Conservation (phyloP, 257 asterid species). For the Primulina tabacum region DNA sequence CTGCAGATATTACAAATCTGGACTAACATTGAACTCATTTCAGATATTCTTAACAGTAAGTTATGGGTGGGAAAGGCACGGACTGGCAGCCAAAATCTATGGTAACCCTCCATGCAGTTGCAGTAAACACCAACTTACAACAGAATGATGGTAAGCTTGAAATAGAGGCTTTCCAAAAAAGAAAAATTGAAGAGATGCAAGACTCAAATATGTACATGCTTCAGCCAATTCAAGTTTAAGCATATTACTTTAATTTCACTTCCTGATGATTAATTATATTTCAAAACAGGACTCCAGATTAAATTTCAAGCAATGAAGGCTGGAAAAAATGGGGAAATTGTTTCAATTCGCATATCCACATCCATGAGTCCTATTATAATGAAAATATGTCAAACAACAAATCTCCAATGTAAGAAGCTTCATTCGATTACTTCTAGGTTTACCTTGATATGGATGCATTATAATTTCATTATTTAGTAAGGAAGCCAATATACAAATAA, state of each 20-base stretch:
- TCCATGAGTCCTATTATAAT: too few relatives aligned
- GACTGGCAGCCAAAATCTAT: slow-evolving; percentile 93
- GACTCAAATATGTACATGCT: not conserved
- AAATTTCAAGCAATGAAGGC: slow-evolving; percentile 77
- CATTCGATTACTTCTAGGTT: too few relatives aligned
- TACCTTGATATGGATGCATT: too few relatives aligned
- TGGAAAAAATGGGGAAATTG: slow-evolving; percentile 74
- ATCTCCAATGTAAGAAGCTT: too few relatives aligned
- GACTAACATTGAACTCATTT: slow-evolving; percentile 19
- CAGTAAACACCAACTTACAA: slow-evolving; percentile 84
- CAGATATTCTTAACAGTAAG: slow-evolving; percentile 72
- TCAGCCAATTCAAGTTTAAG: slow-evolving; percentile 11
- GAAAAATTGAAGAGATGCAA: too few relatives aligned
- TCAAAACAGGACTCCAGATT: slow-evolving; percentile 66
- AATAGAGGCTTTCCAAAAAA: too few relatives aligned
- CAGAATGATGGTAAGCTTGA: slow-evolving; percentile 70
- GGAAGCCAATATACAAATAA: too few relatives aligned
- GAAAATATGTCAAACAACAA: too few relatives aligned
- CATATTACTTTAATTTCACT: not conserved
- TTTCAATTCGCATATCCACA: slow-evolving; percentile 81
- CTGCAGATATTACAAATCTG: slow-evolving; percentile 8
- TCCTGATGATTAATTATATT: slow-evolving; percentile 7
- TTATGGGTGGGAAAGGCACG: slow-evolving; percentile 70
- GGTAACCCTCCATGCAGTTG: slow-evolving; percentile 72
- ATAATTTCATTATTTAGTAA: too few relatives aligned